phyloP scores from a whole-genome alignment of 1,139 yeast species.

The Yamadazyma sp. region DNA sequence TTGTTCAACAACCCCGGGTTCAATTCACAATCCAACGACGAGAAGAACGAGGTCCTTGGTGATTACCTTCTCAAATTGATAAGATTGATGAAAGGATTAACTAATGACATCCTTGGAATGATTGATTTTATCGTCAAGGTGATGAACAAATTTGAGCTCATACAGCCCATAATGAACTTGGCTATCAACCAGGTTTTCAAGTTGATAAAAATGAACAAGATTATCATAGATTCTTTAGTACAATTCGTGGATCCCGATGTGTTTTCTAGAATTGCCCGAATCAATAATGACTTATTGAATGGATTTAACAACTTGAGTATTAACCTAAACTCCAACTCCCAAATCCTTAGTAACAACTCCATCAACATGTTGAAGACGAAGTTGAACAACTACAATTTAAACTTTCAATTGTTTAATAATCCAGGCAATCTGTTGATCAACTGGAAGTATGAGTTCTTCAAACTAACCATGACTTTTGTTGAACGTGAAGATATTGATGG shows the following conservation, averaged over 20 bases:
- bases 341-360: constrained; percentile 25
- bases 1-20: constrained; percentile 9
- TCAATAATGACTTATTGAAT: constrained; percentile 39
- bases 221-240: constrained; percentile 32
- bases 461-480: constrained; percentile 29
- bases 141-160: constrained; percentile 15
- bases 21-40: constrained; percentile 26
- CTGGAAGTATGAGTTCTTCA: constrained; percentile 32
- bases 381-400: constrained; percentile 28
- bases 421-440: constrained; percentile 15
- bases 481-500: constrained; percentile 37
- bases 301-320: constrained; percentile 34
- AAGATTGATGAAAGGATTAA: constrained; percentile 41
- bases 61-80: constrained; percentile 50
- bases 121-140: constrained; percentile 23
- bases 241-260: constrained; percentile 22
- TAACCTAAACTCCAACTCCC: constrained; percentile 27
- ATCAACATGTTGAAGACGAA: constrained; percentile 24
- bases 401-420: constrained; percentile 20
- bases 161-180: constrained; percentile 38
- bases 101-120: constrained; percentile 37
- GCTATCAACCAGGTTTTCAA: constrained; percentile 35
- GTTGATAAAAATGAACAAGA: constrained; percentile 35
- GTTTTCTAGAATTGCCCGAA: constrained; percentile 29
- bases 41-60: constrained; percentile 40